phyloP scores from a whole-genome alignment of 495 filamentous ascomycete genomes.

The Trichoderma virens region DNA sequence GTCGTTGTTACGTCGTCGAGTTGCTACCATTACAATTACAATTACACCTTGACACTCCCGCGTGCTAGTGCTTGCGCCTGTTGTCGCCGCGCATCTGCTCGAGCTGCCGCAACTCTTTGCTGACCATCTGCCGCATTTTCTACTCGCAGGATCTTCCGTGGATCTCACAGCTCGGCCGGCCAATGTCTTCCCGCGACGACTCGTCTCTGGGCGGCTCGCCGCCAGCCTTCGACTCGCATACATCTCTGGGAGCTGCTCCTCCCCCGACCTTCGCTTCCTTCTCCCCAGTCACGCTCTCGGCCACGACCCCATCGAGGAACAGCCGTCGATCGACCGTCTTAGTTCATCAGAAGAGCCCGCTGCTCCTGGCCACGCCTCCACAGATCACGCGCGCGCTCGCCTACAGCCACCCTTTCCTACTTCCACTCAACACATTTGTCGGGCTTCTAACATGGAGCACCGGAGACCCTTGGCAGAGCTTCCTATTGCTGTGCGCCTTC shows the following conservation, averaged over 20 bases:
- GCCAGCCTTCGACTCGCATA: slow-evolving; percentile 7
- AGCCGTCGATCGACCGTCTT: slow-evolving; percentile 81
- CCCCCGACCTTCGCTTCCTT: slow-evolving; percentile 45
- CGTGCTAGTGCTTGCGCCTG: background rate
- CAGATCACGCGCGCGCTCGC: slow-evolving; percentile 86
- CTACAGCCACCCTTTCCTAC: slow-evolving; percentile 87
- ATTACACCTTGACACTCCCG: background rate
- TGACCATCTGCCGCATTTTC: background rate
- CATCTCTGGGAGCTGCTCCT: slow-evolving; percentile 15
- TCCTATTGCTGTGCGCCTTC: slow-evolving; percentile 74
- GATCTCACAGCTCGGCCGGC: slow-evolving; percentile 6
- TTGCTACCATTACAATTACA: background rate
- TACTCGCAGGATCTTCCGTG: slow-evolving; percentile 1
- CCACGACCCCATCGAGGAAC: slow-evolving; percentile 36
- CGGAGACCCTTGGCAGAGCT: slow-evolving; percentile 92
- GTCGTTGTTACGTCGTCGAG: background rate
- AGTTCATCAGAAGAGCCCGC: slow-evolving; percentile 91
- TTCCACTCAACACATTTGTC: slow-evolving; percentile 73
- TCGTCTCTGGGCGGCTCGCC: slow-evolving; percentile 1
- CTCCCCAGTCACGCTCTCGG: slow-evolving; percentile 67
- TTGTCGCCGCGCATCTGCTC: background rate
- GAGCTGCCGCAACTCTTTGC: background rate
- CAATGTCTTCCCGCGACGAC: slow-evolving; percentile 11
- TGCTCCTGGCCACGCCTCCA: slow-evolving; percentile 88
- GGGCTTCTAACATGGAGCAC: slow-evolving; percentile 91